Evolutionary conservation across 768 basidiomycete genomes (phyloP).

Genomic region (Sarcodon aspratus): DNA sequence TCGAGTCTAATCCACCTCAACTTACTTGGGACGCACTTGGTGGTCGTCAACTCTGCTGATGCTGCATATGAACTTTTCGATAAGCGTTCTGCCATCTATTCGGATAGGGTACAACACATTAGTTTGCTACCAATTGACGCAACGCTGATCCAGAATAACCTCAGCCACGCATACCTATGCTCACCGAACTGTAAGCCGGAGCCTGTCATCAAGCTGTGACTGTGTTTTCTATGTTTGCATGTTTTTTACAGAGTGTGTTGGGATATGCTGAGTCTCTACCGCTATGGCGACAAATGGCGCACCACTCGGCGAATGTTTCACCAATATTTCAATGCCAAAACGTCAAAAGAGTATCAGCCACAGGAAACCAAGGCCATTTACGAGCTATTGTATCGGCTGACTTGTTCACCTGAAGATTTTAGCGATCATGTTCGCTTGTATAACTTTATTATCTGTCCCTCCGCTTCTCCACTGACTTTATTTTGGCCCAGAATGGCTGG

Average conservation of each 20-base stretch:
- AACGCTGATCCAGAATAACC: not conserved
- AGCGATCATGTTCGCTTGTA: conserved; percentile 6
- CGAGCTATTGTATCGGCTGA: conserved; percentile 3
- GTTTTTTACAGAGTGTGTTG: too few species aligned
- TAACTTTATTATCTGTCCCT: not conserved
- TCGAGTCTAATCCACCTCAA: too few species aligned
- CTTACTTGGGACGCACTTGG: too few species aligned
- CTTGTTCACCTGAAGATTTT: conserved; percentile 1
- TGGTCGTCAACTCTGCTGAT: too few species aligned
- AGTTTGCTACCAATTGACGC: not conserved
- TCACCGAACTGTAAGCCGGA: not conserved
- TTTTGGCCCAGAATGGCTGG: too few species aligned
- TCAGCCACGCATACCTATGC: not conserved
- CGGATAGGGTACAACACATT: too few species aligned
- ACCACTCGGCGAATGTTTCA: conserved; percentile 4
- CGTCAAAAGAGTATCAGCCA: conserved; percentile 3
- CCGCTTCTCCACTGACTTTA: not conserved
- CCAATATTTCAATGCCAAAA: conserved; percentile 2
- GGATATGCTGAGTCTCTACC: too few species aligned
- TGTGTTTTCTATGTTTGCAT: too few species aligned
- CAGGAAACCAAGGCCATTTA: conserved; percentile 1
- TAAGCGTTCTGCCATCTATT: too few species aligned
- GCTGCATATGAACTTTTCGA: too few species aligned
- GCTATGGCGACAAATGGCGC: conserved; percentile 5
- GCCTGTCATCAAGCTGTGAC: not conserved